Evolutionary conservation across 176 grass and related monocot genomes (phyloP), one percentile per base, ranked within the genome.

Genomic region (Phoenix roebelenii): DNA sequence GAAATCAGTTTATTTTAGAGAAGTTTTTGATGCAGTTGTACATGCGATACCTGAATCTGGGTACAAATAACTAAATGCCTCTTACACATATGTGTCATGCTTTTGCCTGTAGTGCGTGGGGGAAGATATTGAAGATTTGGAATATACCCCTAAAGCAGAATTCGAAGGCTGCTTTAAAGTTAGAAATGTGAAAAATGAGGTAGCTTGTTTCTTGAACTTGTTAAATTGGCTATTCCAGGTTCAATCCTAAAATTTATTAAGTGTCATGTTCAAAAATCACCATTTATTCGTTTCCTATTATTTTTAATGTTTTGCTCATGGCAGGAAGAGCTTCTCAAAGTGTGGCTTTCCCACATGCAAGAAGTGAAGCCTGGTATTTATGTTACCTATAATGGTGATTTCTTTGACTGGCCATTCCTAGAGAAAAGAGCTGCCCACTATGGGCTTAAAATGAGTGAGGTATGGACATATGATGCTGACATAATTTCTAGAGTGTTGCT

Each of bases 401-500:
- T 97, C 65, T 97, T 97, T 80, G 87, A 97, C 51, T 97, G 92
- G 92, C 92, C 92, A 59, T 97, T 97, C 77, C 60, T 97, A 64
- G 92, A 97, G 73, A 97, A 91, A 80, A 81, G 92, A 78, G 92
- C 92, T 75, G 78, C 83, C 64, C 84, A 85, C 60, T 83, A 91
- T 72, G 92, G 92, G 16, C 80, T 97, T 65, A 84, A 78, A 67
- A 90, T 97, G 92, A 86, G 60, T 55, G 86, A 97, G 75, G 92
- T 91, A 58, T 23, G 57, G 25, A 55, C 32, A 67, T 60, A 15
- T 12, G 35, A 7, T 12, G 9, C 7, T 14, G 35, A 44, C 35
- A 44, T 44, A 30, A 30, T 12, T 44, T 12, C 2, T 12, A 2
- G 7, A 12, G 1, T 44, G 1, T 44, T 44, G 35, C 35, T 44